These are phyloP conservation scores for Cutaneotrichosporon spelunceum DNA, from an alignment of 1,284 basidiomycete species.

Conservation along the genomic window DNA sequence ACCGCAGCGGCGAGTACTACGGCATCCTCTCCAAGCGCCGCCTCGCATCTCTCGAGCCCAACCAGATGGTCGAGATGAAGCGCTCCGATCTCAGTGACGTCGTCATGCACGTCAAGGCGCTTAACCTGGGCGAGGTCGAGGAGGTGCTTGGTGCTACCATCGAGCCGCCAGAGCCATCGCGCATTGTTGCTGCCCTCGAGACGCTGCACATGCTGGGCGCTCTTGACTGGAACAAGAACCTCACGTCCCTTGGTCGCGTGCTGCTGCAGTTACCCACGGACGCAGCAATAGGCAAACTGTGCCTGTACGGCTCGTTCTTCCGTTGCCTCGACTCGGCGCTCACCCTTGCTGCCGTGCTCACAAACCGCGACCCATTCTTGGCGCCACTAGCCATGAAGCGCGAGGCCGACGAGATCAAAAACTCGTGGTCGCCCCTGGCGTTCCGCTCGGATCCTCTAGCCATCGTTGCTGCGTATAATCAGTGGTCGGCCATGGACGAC, in stretches of 20 bases:
- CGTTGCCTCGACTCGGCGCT: constrained; percentile 85
- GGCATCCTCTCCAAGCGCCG: constrained; percentile 72
- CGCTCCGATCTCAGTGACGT: constrained; percentile 85
- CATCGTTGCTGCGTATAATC: constrained; percentile 74
- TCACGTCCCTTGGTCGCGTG: constrained; percentile 84
- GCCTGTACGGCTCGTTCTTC: constrained; percentile 89
- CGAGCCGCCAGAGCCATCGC: constrained; percentile 78
- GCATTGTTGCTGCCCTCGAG: constrained; percentile 77
- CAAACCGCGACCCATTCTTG: constrained; percentile 87
- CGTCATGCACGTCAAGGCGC: constrained; percentile 96
- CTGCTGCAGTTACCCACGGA: constrained; percentile 87
- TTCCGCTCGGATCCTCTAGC: constrained; percentile 86
- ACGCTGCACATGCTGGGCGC: constrained; percentile 84
- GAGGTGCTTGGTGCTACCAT: constrained; percentile 82
- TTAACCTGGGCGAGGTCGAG: constrained; percentile 85
- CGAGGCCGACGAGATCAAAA: constrained; percentile 65
- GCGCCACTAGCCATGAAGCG: constrained; percentile 60
- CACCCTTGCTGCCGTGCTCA: constrained; percentile 83
- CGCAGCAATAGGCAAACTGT: constrained; percentile 82
- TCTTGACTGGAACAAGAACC: constrained; percentile 67
- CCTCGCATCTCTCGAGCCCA: constrained; percentile 64
- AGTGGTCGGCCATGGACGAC: constrained; percentile 72
- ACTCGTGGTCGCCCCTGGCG: constrained; percentile 66
- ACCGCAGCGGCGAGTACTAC: constrained; percentile 87
- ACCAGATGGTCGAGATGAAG: constrained; percentile 96